Evolutionary conservation across 2,329 filamentous ascomycete species (phyloP).

Genomic region (Xylaria arbuscula): DNA sequence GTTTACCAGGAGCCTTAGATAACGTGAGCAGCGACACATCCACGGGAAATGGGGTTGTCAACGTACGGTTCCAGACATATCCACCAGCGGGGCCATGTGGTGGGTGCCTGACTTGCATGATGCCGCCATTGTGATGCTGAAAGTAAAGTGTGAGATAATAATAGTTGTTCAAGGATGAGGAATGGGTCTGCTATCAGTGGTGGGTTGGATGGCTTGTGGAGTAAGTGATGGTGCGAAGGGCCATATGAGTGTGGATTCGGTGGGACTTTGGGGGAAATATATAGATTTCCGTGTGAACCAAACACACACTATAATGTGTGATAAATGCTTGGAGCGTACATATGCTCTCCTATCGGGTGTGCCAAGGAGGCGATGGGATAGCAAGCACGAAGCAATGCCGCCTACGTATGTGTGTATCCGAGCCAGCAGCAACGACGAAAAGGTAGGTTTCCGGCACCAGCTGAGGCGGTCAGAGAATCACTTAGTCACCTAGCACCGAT

Average conservation of each 20-base stretch:
- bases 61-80: constrained; percentile 40
- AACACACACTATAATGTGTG: background rate
- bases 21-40: constrained; percentile 19
- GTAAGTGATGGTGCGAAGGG: background rate
- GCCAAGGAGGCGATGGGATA: constrained; percentile 11
- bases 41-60: background rate
- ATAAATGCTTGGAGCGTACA: background rate
- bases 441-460: constrained; percentile 13
- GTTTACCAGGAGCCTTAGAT: constrained; percentile 41
- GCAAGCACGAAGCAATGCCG: constrained; percentile 7
- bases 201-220: background rate
- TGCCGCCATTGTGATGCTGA: constrained; percentile 29
- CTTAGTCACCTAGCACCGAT: constrained; percentile 5
- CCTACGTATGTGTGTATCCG: constrained; percentile 29
- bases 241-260: background rate
- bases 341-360: constrained; percentile 12
- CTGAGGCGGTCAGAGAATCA: constrained; percentile 25
- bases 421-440: constrained; percentile 10
- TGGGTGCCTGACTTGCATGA: constrained; percentile 28
- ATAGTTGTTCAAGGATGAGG: background rate
- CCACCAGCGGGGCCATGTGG: constrained; percentile 24
- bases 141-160: background rate
- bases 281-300: constrained; percentile 16
- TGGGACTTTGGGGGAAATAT: constrained; percentile 19
- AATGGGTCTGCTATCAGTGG: background rate